These are phyloP conservation scores for Perkinsus olseni DNA, from an alignment of 169 alveolate species.

Conservation along the genomic window DNA sequence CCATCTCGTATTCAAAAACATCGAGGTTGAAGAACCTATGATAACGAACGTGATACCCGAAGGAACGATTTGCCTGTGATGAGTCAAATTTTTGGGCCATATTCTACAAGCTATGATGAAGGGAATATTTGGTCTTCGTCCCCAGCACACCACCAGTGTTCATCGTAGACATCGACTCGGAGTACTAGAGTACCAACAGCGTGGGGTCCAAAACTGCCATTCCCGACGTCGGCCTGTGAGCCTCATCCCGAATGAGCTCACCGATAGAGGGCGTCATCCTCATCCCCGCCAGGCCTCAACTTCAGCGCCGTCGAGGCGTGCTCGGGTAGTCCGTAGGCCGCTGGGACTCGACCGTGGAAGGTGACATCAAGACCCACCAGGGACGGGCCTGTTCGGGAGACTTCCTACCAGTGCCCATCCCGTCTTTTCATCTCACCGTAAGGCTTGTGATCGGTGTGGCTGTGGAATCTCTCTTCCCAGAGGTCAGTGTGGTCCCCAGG, in stretches of 20 bases:
- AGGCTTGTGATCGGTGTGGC: not conserved
- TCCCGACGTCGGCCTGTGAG: no score
- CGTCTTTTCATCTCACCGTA: not conserved
- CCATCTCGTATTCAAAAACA: constrained; percentile 17
- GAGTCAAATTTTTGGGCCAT: no score
- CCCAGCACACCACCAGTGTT: no score
- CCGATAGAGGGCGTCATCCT: not conserved
- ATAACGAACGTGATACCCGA: no score
- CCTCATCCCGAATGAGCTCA: no score
- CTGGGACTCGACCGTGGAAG: not conserved
- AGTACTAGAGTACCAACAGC: no score
- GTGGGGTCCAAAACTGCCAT: no score
- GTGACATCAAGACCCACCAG: not conserved
- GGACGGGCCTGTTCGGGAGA: not conserved
- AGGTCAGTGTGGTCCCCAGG: not conserved
- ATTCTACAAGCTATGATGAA: no score
- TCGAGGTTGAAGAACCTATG: constrained; percentile 25
- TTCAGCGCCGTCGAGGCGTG: not conserved
- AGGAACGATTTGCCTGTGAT: no score
- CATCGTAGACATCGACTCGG: no score
- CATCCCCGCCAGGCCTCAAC: not conserved
- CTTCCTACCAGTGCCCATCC: no score
- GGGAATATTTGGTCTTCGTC: no score
- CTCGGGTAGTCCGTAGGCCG: not conserved
- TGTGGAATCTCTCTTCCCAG: not conserved